Evolutionary conservation across 2,329 filamentous ascomycete species (phyloP).

Genomic region (Paradendryphiella salina): DNA sequence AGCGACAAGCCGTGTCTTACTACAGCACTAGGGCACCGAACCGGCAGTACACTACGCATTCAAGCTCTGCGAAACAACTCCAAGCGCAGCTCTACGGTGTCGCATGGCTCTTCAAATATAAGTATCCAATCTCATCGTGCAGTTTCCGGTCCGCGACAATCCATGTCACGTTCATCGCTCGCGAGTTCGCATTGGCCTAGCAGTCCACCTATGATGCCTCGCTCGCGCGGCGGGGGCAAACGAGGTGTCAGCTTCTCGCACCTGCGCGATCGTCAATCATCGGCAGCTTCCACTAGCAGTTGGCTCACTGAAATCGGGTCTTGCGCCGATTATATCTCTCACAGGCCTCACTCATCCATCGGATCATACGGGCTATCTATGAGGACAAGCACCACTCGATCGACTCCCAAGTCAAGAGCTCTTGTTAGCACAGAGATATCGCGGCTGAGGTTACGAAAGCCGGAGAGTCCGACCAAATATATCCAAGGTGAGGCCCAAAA

Average conservation of each 20-base stretch:
- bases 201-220: slow-evolving; percentile 53
- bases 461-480: slow-evolving; percentile 53
- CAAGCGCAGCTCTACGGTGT: slow-evolving; percentile 39
- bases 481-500: slow-evolving; percentile 80
- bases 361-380: slow-evolving; percentile 31
- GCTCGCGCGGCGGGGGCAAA: slow-evolving; percentile 58
- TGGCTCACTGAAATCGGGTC: slow-evolving; percentile 31
- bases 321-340: slow-evolving; percentile 36
- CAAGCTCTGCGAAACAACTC: slow-evolving; percentile 44
- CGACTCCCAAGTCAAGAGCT: slow-evolving; percentile 36
- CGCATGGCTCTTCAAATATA: slow-evolving; percentile 39
- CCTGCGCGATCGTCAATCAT: slow-evolving; percentile 49
- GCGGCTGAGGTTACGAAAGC: slow-evolving; percentile 44
- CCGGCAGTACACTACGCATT: slow-evolving; percentile 50
- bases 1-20: slow-evolving; percentile 44
- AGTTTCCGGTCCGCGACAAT: slow-evolving; percentile 26
- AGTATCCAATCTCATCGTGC: slow-evolving; percentile 37
- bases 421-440: slow-evolving; percentile 31
- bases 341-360: slow-evolving; percentile 24
- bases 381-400: slow-evolving; percentile 23
- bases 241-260: slow-evolving; percentile 67
- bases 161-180: slow-evolving; percentile 49
- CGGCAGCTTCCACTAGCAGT: slow-evolving; percentile 48
- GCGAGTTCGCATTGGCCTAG: slow-evolving; percentile 54
- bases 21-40: slow-evolving; percentile 46